Conservation (phyloP, 2,329 filamentous ascomycete genomes). For the Aspergillus chevalieri region DNA sequence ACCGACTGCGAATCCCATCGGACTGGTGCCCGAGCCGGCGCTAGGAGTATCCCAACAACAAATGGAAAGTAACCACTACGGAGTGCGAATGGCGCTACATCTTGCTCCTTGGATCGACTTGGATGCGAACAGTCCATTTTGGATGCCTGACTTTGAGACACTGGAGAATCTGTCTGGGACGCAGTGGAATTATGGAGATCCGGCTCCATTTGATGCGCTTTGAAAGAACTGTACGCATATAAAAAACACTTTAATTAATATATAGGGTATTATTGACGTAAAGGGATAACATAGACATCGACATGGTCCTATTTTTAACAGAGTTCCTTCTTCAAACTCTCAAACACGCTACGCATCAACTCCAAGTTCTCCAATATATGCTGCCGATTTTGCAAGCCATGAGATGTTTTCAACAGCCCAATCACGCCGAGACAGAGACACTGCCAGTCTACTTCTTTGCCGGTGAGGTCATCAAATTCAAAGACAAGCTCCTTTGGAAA, state of each 20-base stretch:
- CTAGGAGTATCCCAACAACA: slow-evolving; percentile 6
- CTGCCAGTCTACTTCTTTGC: not conserved
- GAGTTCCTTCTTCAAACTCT: not conserved
- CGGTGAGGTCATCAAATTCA: not conserved
- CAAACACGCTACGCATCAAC: not conserved
- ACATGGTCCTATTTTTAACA: no score
- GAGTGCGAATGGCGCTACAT: slow-evolving; percentile 33
- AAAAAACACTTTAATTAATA: no score
- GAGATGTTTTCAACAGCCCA: not conserved
- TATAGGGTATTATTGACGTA: no score
- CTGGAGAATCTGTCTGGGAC: slow-evolving; percentile 26
- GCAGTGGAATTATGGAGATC: slow-evolving; percentile 24
- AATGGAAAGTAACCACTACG: slow-evolving; percentile 24
- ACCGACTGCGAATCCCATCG: slow-evolving; percentile 2
- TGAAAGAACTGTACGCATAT: slow-evolving; percentile 6
- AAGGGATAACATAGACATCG: no score
- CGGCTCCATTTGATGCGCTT: slow-evolving; percentile 23
- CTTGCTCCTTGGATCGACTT: slow-evolving; percentile 37
- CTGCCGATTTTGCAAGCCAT: not conserved
- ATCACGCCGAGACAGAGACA: not conserved
- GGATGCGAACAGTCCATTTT: slow-evolving; percentile 28
- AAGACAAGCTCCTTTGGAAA: not conserved
- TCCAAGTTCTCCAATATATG: not conserved
- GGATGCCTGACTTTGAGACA: slow-evolving; percentile 37
- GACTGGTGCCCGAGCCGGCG: slow-evolving; percentile 8